These are phyloP conservation scores for Schizopora paradoxa DNA, from an alignment of 1,284 basidiomycete genomes.

Conservation along the genomic window DNA sequence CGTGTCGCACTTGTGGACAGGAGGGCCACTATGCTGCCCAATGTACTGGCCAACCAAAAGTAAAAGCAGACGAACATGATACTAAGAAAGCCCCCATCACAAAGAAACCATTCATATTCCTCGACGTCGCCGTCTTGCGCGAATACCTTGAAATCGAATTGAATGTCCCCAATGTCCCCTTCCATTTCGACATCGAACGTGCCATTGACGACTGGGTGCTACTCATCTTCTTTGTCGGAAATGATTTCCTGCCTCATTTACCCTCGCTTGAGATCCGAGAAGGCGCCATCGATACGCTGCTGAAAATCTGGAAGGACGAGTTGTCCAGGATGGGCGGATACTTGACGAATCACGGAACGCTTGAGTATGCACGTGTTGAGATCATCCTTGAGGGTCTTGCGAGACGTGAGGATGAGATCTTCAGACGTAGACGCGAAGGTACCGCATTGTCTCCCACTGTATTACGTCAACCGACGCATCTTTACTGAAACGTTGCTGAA, in stretches of 20 bases:
- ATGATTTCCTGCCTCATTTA: constrained; percentile 98
- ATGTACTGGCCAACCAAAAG: constrained; percentile 65
- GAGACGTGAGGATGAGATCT: constrained; percentile 92
- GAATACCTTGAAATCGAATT: constrained; percentile 98
- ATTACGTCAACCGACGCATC: neutral
- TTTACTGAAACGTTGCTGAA: constrained; percentile 15
- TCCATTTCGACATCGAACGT: constrained; percentile 93
- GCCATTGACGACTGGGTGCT: constrained; percentile 99
- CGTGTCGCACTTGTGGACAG: constrained; percentile 90
- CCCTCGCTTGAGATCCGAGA: constrained; percentile 98
- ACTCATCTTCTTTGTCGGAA: constrained; percentile 99
- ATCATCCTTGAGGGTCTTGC: constrained; percentile 95
- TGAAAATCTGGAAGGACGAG: constrained; percentile 94
- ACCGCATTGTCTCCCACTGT: constrained; percentile 40
- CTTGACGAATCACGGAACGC: constrained; percentile 88
- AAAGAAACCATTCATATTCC: constrained; percentile 99
- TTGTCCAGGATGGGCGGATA: constrained; percentile 95
- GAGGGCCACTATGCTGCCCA: constrained; percentile 92
- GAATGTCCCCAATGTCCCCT: constrained; percentile 69
- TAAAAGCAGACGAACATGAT: constrained; percentile 48
- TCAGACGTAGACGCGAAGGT: constrained; percentile 89
- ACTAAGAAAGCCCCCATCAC: constrained; percentile 64
- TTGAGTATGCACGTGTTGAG: constrained; percentile 84
- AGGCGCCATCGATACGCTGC: constrained; percentile 94
- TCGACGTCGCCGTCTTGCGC: constrained; percentile 91